These are phyloP conservation scores for Marasmius tenuissimus DNA, from an alignment of 1,284 basidiomycete species.

Conservation along the genomic window DNA sequence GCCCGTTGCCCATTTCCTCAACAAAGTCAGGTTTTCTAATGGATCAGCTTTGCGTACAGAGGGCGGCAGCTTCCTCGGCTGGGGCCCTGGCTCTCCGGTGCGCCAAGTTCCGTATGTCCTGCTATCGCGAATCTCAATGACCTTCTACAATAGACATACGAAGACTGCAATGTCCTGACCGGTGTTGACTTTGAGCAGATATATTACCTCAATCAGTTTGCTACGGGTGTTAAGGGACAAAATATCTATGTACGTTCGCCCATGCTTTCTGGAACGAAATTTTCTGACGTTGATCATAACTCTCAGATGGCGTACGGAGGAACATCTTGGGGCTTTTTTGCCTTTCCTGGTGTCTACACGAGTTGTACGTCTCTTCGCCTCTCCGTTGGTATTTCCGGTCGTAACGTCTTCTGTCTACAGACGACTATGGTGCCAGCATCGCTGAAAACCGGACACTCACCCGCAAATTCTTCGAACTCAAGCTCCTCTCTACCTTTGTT, in stretches of 20 bases:
- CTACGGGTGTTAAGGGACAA: conserved; percentile 15
- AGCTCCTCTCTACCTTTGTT: conserved; percentile 1
- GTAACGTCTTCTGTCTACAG: not conserved
- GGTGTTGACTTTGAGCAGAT: conserved; percentile 16
- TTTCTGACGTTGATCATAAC: not conserved
- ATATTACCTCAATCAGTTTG: conserved; percentile 16
- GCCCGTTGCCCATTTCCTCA: not conserved
- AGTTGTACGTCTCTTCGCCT: conserved; percentile 35
- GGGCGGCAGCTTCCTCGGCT: conserved; percentile 10
- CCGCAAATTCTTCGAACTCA: conserved; percentile 7
- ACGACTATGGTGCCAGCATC: conserved; percentile 8
- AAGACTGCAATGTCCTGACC: conserved; percentile 14
- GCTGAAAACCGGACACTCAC: conserved; percentile 9
- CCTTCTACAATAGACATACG: conserved; percentile 6
- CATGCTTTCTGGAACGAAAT: not conserved
- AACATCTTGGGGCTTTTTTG: conserved; percentile 14
- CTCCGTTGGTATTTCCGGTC: not conserved
- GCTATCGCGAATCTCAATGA: not conserved
- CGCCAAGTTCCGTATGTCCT: not conserved
- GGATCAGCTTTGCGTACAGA: not conserved
- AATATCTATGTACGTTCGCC: conserved; percentile 14
- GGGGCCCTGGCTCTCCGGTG: conserved; percentile 16
- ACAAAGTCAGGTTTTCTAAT: not conserved
- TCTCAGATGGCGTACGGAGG: conserved; percentile 18
- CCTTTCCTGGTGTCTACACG: conserved; percentile 39